Base-by-base conservation (phyloP, 2,329 filamentous ascomycete species). In the Emericellopsis cladophorae region DNA sequence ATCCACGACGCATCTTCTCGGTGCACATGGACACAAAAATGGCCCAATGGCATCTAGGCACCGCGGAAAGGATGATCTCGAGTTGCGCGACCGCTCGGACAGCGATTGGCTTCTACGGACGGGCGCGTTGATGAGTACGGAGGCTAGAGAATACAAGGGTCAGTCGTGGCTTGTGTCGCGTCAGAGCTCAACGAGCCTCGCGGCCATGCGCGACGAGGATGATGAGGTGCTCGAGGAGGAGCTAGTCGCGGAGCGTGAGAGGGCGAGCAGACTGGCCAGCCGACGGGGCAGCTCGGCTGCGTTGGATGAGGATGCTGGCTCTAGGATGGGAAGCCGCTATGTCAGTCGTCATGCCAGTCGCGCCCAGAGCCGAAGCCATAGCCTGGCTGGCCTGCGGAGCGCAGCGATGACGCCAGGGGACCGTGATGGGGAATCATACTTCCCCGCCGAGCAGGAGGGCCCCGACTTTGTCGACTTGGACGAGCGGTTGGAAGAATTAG, bases 91-190 rank as follows among this genome's bases (percentile, higher is more conserved):
- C 45, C 58, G 58, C 31, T 62, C 62, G 42, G 70, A 79, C 49
- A 74, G 71, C 42, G 78, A 81, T 57, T 84, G 79, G 79, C 60
- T 84, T 36, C 63, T 80, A 21, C 69, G 78, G 24, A 71, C 77
- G 1, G 79, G 78, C 37, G 76, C 76, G 7, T 54, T 79, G 37
- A 72, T 84, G 49, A 72, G 72, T 42, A 70, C 68, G 40, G 75
- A 79, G 53, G 66, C 77, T 15, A 66, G 79, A 42, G 79, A 84
- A 53, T 78, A 66, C 51, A 83, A 83, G 57, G 80, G 80, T 12
- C 79, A 84, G 56, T 62, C 72, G 12, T 84, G 80, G 80, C 68
- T 84, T 16, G 64, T 74, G n/a, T 75, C 76, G 21, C 68, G 76
- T 37, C 74, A 72, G 41, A 80, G 76, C 53, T 80, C 77, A 2